A percentile compares a stretch with the other conserved stretches of the same genome.
phyloP scores from a whole-genome alignment of 2,329 filamentous ascomycete species.

The Penicillium sp. region DNA sequence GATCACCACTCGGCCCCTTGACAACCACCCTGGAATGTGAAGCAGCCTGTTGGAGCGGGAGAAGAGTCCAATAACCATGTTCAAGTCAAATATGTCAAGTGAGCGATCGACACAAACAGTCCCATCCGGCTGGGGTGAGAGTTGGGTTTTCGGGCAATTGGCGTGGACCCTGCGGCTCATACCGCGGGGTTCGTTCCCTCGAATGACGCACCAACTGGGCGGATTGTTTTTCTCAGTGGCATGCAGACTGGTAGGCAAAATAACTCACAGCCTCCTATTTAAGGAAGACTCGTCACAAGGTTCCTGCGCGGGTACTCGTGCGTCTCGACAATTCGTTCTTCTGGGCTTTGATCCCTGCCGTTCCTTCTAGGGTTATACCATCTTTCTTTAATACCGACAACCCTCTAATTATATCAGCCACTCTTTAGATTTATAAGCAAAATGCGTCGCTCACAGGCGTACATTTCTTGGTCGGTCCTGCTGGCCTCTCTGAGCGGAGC shows the following conservation, averaged over 20 bases:
- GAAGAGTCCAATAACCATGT: constrained; percentile 14
- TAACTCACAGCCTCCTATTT: constrained; percentile 20
- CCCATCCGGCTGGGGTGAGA: neutral
- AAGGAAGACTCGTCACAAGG: constrained; percentile 7
- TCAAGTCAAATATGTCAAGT: neutral
- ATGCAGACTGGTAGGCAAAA: constrained; percentile 16
- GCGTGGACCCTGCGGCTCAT: constrained; percentile 23
- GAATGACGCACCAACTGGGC: constrained; percentile 8
- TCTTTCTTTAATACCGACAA: constrained; percentile 18
- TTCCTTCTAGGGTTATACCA: constrained; percentile 11
- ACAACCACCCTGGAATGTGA: constrained; percentile 31
- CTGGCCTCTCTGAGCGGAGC: constrained; percentile 36
- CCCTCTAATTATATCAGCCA: neutral
- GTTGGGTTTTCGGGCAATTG: constrained; percentile 4
- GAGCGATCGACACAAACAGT: neutral
- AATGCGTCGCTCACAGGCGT: constrained; percentile 33
- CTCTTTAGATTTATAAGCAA: neutral
- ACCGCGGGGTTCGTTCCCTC: constrained; percentile 16
- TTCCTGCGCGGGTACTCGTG: constrained; percentile 2
- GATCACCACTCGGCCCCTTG: constrained; percentile 18
- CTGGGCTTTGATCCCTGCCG: constrained; percentile 15
- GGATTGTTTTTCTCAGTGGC: constrained; percentile 21
- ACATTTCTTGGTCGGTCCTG: constrained; percentile 32
- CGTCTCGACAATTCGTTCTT: constrained; percentile 9
- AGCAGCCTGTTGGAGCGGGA: neutral